Evolutionary conservation across 1,284 basidiomycete species (phyloP), one percentile per base, ranked within the genome.

Genomic region (Trichosporon asahii): DNA sequence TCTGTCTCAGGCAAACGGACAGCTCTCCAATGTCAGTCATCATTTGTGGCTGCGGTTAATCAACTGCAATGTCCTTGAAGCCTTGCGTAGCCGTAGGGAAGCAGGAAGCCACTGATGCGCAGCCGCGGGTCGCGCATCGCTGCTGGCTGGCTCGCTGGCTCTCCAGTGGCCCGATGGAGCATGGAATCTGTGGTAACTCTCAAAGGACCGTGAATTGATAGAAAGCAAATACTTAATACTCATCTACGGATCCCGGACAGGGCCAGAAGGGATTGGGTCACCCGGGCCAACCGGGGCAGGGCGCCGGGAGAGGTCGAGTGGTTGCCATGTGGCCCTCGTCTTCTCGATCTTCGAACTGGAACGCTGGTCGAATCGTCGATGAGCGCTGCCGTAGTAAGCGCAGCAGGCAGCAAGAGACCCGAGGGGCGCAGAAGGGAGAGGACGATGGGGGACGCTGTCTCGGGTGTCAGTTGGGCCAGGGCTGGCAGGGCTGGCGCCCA

Each of bases 211-310:
- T 53, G 49, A 53, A 53, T 53, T 53, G 49, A 53, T 53, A 12
- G 21, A 21, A 53, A 53, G 49, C 49, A 53, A 53, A 53, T 53
- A 53, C 21, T 53, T 53, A 53, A 53, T 53, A 53, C 49, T 53
- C 49, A 53, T 53, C n/a, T 53, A 53, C 49, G 21, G 49, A 25
- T 53, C 49, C 49, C 49, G 49, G 49, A 21, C 49, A 53, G 49
- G n/a, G n/a, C n/a, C n/a, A n/a, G n/a, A n/a, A n/a, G n/a, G 49
- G 49, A 53, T 7, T 12, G 40, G 21, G 49, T 4, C 15, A 53
- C 23, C 40, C 31, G 31, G 31, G 31, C 31, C 31, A 8, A 33
- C 31, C 31, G 31, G 40, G 18, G 40, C 40, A 44, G 11, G 40
- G 40, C 18, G 18, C 40, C 40, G 40, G 40, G 15, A 9, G 9